Conservation (phyloP, 2,329 filamentous ascomycete genomes). For the Talaromyces atroroseus region DNA sequence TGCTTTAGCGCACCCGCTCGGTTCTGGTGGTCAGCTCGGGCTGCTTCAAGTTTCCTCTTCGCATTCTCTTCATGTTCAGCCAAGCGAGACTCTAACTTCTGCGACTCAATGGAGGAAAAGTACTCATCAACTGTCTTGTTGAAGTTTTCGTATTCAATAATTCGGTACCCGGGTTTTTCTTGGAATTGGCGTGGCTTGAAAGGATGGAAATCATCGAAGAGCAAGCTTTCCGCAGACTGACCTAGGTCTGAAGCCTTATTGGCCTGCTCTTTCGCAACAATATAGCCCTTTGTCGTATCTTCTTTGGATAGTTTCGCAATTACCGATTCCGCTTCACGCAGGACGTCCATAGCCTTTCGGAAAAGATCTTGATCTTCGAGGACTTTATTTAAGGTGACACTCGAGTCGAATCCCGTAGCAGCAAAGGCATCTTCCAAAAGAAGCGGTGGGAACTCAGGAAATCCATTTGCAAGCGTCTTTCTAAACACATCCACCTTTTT, state of each 20-base stretch:
- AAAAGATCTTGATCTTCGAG: conserved; percentile 61
- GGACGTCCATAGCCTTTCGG: conserved; percentile 60
- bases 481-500: conserved; percentile 71
- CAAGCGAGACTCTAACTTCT: conserved; percentile 78
- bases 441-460: conserved; percentile 83
- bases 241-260: conserved; percentile 24
- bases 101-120: conserved; percentile 92
- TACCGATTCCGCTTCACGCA: conserved; percentile 65
- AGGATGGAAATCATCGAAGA: conserved; percentile 95
- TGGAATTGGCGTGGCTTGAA: conserved; percentile 79
- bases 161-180: conserved; percentile 57
- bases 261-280: conserved; percentile 63
- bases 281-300: conserved; percentile 70
- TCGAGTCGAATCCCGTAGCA: conserved; percentile 63
- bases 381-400: conserved; percentile 62
- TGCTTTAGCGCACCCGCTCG: conserved; percentile 78
- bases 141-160: conserved; percentile 76
- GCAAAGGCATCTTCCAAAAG: conserved; percentile 81
- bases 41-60: conserved; percentile 78
- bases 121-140: conserved; percentile 95
- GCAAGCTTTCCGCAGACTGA: conserved; percentile 43
- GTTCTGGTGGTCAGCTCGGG: conserved; percentile 74
- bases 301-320: conserved; percentile 63
- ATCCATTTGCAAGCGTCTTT: conserved; percentile 73
- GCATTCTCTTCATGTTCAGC: conserved; percentile 77